Evolutionary conservation across 495 filamentous ascomycete genomes (phyloP), one percentile per base, ranked within the genome.

Genomic region (Aspergillus egyptiacus): DNA sequence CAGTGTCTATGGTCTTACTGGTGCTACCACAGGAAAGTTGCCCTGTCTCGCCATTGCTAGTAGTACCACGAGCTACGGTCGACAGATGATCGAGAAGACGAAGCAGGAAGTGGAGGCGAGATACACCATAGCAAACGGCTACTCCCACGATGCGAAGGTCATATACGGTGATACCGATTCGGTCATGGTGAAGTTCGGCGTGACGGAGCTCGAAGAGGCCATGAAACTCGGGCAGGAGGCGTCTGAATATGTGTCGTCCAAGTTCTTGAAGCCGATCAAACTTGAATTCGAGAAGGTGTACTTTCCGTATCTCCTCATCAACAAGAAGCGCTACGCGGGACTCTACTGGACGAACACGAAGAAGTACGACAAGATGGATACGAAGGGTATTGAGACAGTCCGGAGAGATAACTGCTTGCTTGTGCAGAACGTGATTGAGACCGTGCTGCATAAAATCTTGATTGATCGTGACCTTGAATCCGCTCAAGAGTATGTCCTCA

Each of bases 331-430:
- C 46, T 99, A 99, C 56, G 93, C 93, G 10, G 93, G 93, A 25
- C 72, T 99, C 11, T 97, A 90, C 70, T 99, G 91, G 90, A 97
- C 94, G 15, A 89, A 85, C 36, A 79, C 93, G 0, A 79, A 88
- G n/a, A 95, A 94, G 63, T 90, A 82, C 56, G 93, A 99, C 74
- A 99, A 99, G 75, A 97, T 99, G 94, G 93, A 99, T 62, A 96
- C 85, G 56, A 99, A 99, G 66, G 93, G 93, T 74, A 96, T 99
- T 56, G 93, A 99, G 69, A 99, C 93, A 5, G 94, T 99, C 34
- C 81, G 93, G 25, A 75, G 93, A 75, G 93, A 99, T 62, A 99
- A 99, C 61, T 99, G 93, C 62, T 73, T 90, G 38, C 71, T 99
- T 25, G 93, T 97, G 8, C 90, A 96, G 61, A 95, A 86, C 33